Percentiles rank a stretch among this genome's conserved stretches.
These are phyloP conservation scores for Lecanosticta acicola DNA, from an alignment of 2,329 filamentous ascomycete species.

Conservation along the genomic window DNA sequence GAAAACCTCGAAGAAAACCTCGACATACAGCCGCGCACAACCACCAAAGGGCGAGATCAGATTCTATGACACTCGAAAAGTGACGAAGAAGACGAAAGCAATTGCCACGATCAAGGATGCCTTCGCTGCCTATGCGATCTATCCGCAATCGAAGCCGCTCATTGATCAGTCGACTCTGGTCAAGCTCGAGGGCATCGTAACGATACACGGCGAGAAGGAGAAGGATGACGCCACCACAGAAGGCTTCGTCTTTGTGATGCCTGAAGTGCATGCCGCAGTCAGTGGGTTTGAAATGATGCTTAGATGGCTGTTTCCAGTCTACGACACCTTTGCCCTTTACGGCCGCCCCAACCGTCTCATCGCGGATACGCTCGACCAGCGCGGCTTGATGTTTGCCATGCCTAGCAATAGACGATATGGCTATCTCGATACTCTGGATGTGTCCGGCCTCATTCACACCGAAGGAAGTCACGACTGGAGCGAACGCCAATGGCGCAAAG, in stretches of 20 bases:
- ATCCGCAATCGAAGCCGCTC: conserved; percentile 86
- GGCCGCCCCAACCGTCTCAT: conserved; percentile 81
- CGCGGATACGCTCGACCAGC: conserved; percentile 77
- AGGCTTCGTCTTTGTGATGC: conserved; percentile 97
- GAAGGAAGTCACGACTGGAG: conserved; percentile 72
- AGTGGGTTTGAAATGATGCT: conserved; percentile 94
- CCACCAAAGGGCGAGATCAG: conserved; percentile 82
- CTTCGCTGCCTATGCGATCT: conserved; percentile 90
- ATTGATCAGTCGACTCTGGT: conserved; percentile 92
- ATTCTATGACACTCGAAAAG: conserved; percentile 86
- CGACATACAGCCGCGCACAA: conserved; percentile 71
- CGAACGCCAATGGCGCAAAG: conserved; percentile 83
- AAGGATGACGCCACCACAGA: conserved; percentile 74
- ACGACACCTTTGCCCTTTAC: conserved; percentile 87
- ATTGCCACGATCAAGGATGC: conserved; percentile 89
- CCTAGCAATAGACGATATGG: conserved; percentile 81
- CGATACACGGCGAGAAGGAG: conserved; percentile 70
- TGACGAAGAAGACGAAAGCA: conserved; percentile 83
- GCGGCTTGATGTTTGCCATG: conserved; percentile 97
- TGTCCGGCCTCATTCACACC: conserved; percentile 70
- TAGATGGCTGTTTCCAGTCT: conserved; percentile 85
- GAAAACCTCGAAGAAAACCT: conserved; percentile 76
- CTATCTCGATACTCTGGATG: conserved; percentile 83
- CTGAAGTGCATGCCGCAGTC: conserved; percentile 84
- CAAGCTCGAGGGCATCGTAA: conserved; percentile 88